Base-by-base conservation (phyloP, 1,284 basidiomycete genomes). In the Macrocybe sp. region DNA sequence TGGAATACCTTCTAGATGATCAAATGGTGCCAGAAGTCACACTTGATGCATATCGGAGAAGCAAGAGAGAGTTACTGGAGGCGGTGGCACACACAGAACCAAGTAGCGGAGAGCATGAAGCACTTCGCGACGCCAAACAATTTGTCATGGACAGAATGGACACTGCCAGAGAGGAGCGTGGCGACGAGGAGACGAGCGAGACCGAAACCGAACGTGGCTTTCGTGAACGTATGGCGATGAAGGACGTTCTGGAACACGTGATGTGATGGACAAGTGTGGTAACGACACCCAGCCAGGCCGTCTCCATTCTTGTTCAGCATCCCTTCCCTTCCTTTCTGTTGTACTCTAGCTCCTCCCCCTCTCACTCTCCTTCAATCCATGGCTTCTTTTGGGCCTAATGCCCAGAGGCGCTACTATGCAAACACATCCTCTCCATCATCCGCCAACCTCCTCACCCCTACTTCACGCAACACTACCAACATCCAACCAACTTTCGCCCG, bases 121-220 rank as follows among this genome's bases (percentile, higher is more conserved):
- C 66, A 16, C 48, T 78, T 32, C 58, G 60, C 44, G 65, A 64
- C 32, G 78, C 79, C 7, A 80, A 74, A 50, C 58, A 61, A 16
- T 67, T 68, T 2, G 74, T 87, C 12, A 61, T 78, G 5, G 65
- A 65, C 37, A 75, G 83, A 37, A 61, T 87, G 50, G 70, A 68
- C 57, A 70, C 70, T 55, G 76, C 81, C 12, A 73, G 78, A 50
- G 69, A 70, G 50, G 64, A 71, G 50, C 69, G 72, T 3, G 69
- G 70, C 33, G 64, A 68, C 46, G 54, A 66, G 29, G 72, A 48
- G 22, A 22, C 22, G 22, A 22, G 22, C 22, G 22, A 22, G 22
- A 22, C 22, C 4, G 22, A 22, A 22, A 22, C 22, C 4, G 22
- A 22, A 22, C 22, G 22, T 22, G 3, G 22, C 22, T 22, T 22